phyloP scores from a whole-genome alignment of 2,329 filamentous ascomycete species.

The Amylocarpus encephaloides region DNA sequence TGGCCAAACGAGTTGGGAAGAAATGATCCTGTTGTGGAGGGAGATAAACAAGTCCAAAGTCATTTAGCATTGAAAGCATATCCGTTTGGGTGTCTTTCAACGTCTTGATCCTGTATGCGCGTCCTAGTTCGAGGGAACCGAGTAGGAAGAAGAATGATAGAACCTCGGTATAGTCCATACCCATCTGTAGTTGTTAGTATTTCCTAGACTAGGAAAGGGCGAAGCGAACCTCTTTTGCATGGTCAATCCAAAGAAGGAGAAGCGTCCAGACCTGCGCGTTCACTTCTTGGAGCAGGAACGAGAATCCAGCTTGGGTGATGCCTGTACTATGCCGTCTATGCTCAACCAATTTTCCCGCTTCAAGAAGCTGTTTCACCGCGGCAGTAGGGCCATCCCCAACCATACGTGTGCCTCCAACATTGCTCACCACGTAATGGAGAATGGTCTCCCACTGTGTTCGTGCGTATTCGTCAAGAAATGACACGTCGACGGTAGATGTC shows the following conservation, averaged over 20 bases:
- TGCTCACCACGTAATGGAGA: slow-evolving; percentile 87
- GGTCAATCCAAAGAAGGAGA: slow-evolving; percentile 86
- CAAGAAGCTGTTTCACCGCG: slow-evolving; percentile 77
- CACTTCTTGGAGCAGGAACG: slow-evolving; percentile 87
- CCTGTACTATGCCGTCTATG: slow-evolving; percentile 44
- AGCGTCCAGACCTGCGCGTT: slow-evolving; percentile 98
- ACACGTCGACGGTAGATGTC: slow-evolving; percentile 57
- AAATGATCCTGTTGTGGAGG: slow-evolving; percentile 51
- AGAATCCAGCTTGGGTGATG: slow-evolving; percentile 91
- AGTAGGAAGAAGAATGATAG: slow-evolving; percentile 95
- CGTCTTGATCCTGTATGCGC: slow-evolving; percentile 81
- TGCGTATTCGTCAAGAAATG: slow-evolving; percentile 78
- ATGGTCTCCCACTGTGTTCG: slow-evolving; percentile 92
- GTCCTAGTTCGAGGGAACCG: slow-evolving; percentile 84
- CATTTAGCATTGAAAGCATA: slow-evolving; percentile 84
- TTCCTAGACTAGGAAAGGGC: background rate
- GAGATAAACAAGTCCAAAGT: slow-evolving; percentile 86
- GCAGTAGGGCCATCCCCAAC: slow-evolving; percentile 54
- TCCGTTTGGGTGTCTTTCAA: slow-evolving; percentile 75
- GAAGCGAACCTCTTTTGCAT: slow-evolving; percentile 54
- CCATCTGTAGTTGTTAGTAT: slow-evolving; percentile 31
- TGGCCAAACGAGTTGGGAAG: slow-evolving; percentile 91
- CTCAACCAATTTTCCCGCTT: slow-evolving; percentile 75
- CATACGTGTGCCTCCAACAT: slow-evolving; percentile 51
- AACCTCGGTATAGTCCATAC: slow-evolving; percentile 86